Evolutionary conservation across 352 stramenopile genomes (phyloP).

Genomic region (Globisporangium acanthophoron): DNA sequence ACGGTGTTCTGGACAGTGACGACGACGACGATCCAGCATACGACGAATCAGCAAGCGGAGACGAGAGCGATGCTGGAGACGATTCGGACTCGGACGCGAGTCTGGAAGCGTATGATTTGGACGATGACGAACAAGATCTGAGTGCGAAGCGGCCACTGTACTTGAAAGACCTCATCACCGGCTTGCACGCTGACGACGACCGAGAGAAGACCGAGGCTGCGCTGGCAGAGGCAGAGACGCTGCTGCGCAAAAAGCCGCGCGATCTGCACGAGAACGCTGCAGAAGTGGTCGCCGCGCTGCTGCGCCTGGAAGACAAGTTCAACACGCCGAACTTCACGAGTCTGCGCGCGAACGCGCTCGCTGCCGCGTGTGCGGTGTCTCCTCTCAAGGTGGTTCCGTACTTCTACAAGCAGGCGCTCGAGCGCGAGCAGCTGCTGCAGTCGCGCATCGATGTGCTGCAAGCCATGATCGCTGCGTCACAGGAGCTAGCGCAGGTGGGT

Average conservation of each 20-base stretch:
- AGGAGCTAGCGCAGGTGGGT: constrained; percentile 62
- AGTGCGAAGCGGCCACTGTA: constrained; percentile 53
- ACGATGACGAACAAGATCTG: constrained; percentile 68
- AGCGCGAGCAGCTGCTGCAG: constrained; percentile 71
- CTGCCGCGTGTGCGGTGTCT: constrained; percentile 39
- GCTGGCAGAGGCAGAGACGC: constrained; percentile 42
- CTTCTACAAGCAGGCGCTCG: constrained; percentile 54
- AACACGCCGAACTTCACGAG: constrained; percentile 46
- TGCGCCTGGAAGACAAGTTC: constrained; percentile 75
- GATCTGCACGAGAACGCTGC: constrained; percentile 60
- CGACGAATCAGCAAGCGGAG: constrained; percentile 7
- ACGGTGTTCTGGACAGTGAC: constrained; percentile 58
- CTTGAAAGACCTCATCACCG: constrained; percentile 58
- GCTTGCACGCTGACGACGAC: constrained; percentile 50
- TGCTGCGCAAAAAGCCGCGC: constrained; percentile 47
- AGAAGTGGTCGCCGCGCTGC: constrained; percentile 42
- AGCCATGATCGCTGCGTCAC: constrained; percentile 43
- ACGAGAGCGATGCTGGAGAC: constrained; percentile 15
- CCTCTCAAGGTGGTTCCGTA: constrained; percentile 42
- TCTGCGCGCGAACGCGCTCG: constrained; percentile 40
- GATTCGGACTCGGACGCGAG: constrained; percentile 68
- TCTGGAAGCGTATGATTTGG: constrained; percentile 56
- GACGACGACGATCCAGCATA: constrained; percentile 15
- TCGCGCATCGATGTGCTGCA: constrained; percentile 63
- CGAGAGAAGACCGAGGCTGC: constrained; percentile 49